phyloP scores from a whole-genome alignment of 345 rosid genomes.

The Syzygium jambos region DNA sequence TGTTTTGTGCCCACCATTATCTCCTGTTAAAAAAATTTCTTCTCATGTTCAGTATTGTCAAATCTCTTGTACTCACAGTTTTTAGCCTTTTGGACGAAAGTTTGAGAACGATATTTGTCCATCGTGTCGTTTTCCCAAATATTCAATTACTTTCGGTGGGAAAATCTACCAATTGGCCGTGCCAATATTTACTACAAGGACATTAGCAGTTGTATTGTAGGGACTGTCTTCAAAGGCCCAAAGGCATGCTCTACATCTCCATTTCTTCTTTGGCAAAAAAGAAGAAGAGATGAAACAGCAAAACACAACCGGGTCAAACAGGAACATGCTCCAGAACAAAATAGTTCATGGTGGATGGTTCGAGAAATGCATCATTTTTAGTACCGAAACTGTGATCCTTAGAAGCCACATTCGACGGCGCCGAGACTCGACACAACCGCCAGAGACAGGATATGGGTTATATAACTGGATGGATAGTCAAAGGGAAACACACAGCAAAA shows the following conservation, averaged over 20 bases:
- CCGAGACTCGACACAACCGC: not conserved
- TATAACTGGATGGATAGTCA: not conserved
- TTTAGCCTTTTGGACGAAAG: not conserved
- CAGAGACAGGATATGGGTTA: not conserved
- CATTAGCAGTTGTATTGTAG: not conserved
- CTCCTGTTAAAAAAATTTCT: not conserved
- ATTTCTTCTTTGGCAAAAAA: not conserved
- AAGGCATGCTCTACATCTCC: not conserved
- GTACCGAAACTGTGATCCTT: not conserved
- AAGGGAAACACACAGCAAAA: not conserved
- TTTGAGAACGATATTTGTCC: fast-evolving
- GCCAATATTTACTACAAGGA: not conserved
- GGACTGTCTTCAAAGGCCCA: not conserved
- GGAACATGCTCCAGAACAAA: not conserved
- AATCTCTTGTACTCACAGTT: not conserved
- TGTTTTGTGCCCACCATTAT: not conserved
- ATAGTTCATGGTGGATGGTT: not conserved
- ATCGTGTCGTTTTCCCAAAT: not conserved
- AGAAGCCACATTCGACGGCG: not conserved
- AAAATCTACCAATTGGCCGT: not conserved
- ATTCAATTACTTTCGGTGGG: not conserved
- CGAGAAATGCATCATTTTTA: not conserved
- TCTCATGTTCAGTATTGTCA: not conserved
- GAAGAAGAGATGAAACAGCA: not conserved
- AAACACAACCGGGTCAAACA: not conserved